phyloP scores from a whole-genome alignment of 164 flowering plant genomes.

The Nymphaea colorata region DNA sequence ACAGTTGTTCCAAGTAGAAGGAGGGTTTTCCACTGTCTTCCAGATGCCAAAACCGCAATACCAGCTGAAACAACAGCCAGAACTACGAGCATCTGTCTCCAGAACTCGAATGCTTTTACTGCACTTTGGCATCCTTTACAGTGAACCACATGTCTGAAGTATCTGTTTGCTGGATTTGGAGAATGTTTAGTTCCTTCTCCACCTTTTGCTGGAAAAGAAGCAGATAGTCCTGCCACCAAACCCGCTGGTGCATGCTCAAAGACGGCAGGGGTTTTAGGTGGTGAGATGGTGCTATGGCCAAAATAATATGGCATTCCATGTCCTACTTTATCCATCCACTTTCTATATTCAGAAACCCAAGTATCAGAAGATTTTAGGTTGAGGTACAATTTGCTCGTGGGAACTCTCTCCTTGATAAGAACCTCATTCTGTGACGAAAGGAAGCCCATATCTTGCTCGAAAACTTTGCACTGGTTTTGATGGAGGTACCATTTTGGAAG shows the following conservation, averaged over 20 bases:
- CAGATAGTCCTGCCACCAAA: slow-evolving; percentile 60
- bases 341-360: slow-evolving; percentile 88
- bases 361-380: slow-evolving; percentile 76
- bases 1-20: slow-evolving; percentile 35
- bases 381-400: slow-evolving; percentile 67
- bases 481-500: slow-evolving; percentile 87
- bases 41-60: slow-evolving; percentile 53
- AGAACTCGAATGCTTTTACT: slow-evolving; percentile 42
- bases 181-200: slow-evolving; percentile 70
- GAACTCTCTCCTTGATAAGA: slow-evolving; percentile 67
- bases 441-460: slow-evolving; percentile 99
- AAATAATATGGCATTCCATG: slow-evolving; percentile 97
- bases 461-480: slow-evolving; percentile 88
- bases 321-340: slow-evolving; percentile 97
- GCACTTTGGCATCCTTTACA: slow-evolving; percentile 66
- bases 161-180: slow-evolving; percentile 66
- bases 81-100: slow-evolving; percentile 52
- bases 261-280: slow-evolving; percentile 72
- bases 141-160: slow-evolving; percentile 81
- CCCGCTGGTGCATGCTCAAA: slow-evolving; percentile 98
- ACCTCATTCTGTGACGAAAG: slow-evolving; percentile 90
- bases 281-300: slow-evolving; percentile 70
- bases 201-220: slow-evolving; percentile 83
- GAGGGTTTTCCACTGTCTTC: slow-evolving; percentile 74
- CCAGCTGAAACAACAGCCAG: slow-evolving; percentile 40